Evolutionary conservation across 2,329 filamentous ascomycete genomes (phyloP), one percentile per base, ranked within the genome.

Genomic region (Diaporthe ampelina): DNA sequence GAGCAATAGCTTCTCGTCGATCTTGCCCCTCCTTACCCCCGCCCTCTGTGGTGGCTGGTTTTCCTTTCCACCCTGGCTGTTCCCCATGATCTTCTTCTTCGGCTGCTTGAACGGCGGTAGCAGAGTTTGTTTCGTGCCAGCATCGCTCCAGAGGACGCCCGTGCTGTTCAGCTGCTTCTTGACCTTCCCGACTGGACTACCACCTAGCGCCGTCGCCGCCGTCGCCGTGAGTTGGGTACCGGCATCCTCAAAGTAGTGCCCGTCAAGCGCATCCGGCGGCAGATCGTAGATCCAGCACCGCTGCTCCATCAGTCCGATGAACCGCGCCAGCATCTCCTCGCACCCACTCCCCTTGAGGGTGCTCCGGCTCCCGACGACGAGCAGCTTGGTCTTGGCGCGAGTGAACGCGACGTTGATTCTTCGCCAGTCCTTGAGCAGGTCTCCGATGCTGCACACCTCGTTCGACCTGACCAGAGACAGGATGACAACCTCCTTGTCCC

Each of bases 381-480:
- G 87, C 48, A 99, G 85, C 85, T 99, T 99, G 0, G 94, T 97
- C 81, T 95, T 94, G 29, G 97, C 97, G 37, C 97, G 89, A 5
- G 97, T 99, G 77, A 99, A 94, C 0, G 97, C 97, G 4, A 99
- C 97, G 79, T 99, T 99, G 81, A 99, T 95, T 65, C 97, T 87
- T 72, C 97, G 88, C 94, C 95, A 97, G 82, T 99, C 97, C 75
- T 93, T 94, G 37, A 99, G 87, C 59, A 99, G 83, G 72, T 98
- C 97, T 24, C 97, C 97, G n/a, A 99, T 95, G 67, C 89, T 91
- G 76, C 92, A 91, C 1, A 90, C 89, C 29, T 95, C 92, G 79
- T 99, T 99, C 81, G 92, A 96, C 40, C 97, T 91, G 19, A 98
- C 97, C 40, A 97, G 92, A 72, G 91, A 94, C 11, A 99, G 89